These are phyloP conservation scores for Keqinozyma sinolaborantium DNA, from an alignment of 1,139 yeast species.

Conservation along the genomic window DNA sequence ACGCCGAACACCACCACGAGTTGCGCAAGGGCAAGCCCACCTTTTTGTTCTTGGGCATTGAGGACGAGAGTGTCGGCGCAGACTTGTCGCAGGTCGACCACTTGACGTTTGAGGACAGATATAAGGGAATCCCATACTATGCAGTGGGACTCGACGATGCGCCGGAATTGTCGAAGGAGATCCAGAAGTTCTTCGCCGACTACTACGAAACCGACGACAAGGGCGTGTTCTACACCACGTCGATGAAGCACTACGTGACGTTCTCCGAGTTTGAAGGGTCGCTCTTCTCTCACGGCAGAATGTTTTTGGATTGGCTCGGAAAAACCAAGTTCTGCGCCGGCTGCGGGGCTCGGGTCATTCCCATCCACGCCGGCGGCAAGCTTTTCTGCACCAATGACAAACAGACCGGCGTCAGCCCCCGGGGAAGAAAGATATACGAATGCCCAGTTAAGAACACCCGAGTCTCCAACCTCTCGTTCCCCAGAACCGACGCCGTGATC, in stretches of 20 bases:
- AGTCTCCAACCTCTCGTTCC: constrained; percentile 72
- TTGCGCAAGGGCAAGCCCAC: constrained; percentile 36
- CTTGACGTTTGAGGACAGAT: constrained; percentile 44
- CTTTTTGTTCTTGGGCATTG: constrained; percentile 65
- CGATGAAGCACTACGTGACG: constrained; percentile 34
- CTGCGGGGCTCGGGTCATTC: constrained; percentile 70
- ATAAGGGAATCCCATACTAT: constrained; percentile 71
- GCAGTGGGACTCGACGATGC: constrained; percentile 63
- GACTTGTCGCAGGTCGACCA: constrained; percentile 24
- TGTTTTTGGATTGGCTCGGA: constrained; percentile 81
- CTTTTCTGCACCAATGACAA: constrained; percentile 51
- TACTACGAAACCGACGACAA: constrained; percentile 11
- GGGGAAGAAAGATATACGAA: constrained; percentile 18
- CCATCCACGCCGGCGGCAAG: constrained; percentile 82
- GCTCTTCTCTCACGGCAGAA: constrained; percentile 74
- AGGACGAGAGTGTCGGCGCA: constrained; percentile 48
- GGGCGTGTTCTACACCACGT: constrained; percentile 25
- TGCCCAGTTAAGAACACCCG: constrained; percentile 56
- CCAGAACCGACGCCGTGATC: constrained; percentile 86
- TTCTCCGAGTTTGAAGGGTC: constrained; percentile 53
- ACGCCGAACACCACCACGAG: constrained; percentile 30
- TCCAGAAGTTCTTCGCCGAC: constrained; percentile 17
- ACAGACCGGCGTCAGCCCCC: constrained; percentile 8
- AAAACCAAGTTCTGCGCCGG: constrained; percentile 83
- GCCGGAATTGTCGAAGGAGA: constrained; percentile 18